These are phyloP conservation scores for Phytopythium oedochilum DNA, from an alignment of 352 stramenopile species.

Conservation along the genomic window DNA sequence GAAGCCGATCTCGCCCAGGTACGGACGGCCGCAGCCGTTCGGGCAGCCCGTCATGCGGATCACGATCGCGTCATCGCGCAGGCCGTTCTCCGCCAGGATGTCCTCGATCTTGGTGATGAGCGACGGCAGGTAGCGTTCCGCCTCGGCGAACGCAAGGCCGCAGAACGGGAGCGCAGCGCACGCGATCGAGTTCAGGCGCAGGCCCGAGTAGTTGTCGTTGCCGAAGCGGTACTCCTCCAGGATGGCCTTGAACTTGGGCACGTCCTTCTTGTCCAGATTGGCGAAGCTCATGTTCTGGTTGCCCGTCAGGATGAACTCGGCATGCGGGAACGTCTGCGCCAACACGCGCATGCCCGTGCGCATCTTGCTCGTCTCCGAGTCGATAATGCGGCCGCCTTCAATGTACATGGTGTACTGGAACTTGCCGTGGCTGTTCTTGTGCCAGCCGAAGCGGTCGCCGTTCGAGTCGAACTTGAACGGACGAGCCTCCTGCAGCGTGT, in stretches of 20 bases:
- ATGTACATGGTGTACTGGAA: slow-evolving; percentile 85
- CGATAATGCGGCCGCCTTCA: slow-evolving; percentile 91
- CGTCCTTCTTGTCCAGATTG: slow-evolving; percentile 91
- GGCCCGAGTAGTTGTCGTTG: slow-evolving; percentile 75
- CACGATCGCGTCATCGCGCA: slow-evolving; percentile 94
- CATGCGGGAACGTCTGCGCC: slow-evolving; percentile 89
- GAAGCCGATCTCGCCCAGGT: slow-evolving; percentile 98
- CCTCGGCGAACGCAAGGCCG: slow-evolving; percentile 96
- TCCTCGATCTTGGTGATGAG: slow-evolving; percentile 93
- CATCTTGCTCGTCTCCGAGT: slow-evolving; percentile 81
- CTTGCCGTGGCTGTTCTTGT: slow-evolving; percentile 59
- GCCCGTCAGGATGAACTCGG: slow-evolving; percentile 92
- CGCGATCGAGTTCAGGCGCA: slow-evolving; percentile 90
- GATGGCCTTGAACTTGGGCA: slow-evolving; percentile 88
- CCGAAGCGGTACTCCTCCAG: slow-evolving; percentile 91
- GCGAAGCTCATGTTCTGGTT: slow-evolving; percentile 96
- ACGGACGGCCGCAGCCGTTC: slow-evolving; percentile 96
- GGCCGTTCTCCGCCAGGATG: slow-evolving; percentile 85
- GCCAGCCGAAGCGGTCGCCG: slow-evolving; percentile 74
- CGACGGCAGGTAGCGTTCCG: slow-evolving; percentile 92
- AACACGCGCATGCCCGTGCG: slow-evolving; percentile 90
- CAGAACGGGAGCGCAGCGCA: slow-evolving; percentile 96
- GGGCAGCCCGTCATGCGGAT: slow-evolving; percentile 98
- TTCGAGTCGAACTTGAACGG: slow-evolving; percentile 67
- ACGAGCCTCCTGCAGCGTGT: slow-evolving; percentile 88